Evolutionary conservation across 2,329 filamentous ascomycete genomes (phyloP).

Genomic region (Metarhizium guizhouense): DNA sequence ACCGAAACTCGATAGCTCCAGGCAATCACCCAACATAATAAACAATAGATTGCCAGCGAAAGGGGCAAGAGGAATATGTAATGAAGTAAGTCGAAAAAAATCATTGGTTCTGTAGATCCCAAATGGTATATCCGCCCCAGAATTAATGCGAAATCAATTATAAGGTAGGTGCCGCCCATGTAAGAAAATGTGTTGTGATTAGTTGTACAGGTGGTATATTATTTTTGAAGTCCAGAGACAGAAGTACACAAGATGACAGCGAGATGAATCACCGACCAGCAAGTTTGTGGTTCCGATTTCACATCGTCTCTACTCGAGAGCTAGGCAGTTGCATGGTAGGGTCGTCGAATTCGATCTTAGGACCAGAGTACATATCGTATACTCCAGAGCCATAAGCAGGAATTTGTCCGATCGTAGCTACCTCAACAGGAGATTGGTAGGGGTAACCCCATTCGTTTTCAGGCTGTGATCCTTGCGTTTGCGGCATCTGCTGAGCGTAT

Average conservation of each 20-base stretch:
- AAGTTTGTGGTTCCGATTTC: background rate
- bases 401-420: constrained; percentile 43
- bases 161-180: constrained; percentile 4
- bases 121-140: constrained; percentile 20
- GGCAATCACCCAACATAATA: background rate
- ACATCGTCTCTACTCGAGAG: constrained; percentile 45
- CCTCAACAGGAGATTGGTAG: constrained; percentile 50
- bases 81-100: background rate
- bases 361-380: constrained; percentile 41
- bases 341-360: constrained; percentile 51
- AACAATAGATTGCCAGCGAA: background rate
- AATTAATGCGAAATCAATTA: constrained; percentile 1
- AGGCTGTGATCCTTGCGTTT: constrained; percentile 29
- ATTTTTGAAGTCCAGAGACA: background rate
- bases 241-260: background rate
- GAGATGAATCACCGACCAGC: background rate
- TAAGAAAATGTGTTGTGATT: background rate
- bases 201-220: constrained; percentile 3
- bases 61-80: background rate
- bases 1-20: background rate
- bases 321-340: constrained; percentile 51
- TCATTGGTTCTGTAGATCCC: constrained; percentile 19
- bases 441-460: constrained; percentile 46
- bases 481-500: constrained; percentile 34
- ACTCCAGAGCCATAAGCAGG: constrained; percentile 40